A percentile compares a stretch with the other conserved stretches of the same genome.
These are phyloP conservation scores for Trematosphaeria pertusa DNA, from an alignment of 2,329 filamentous ascomycete genomes.

Conservation along the genomic window DNA sequence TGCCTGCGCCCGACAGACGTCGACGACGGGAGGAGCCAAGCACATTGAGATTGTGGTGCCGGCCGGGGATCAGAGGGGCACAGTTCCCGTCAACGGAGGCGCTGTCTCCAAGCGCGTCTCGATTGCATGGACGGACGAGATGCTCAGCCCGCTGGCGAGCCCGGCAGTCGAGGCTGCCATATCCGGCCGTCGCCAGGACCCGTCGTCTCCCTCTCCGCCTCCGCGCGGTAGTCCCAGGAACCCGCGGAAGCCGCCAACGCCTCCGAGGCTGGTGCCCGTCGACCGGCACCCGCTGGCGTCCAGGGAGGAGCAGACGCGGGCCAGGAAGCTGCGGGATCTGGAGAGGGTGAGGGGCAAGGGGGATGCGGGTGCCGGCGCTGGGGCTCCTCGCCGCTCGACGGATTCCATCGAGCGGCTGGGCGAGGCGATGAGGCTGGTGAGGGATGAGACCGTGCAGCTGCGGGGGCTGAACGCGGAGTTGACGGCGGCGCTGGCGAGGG, in stretches of 20 bases:
- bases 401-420: slow-evolving; percentile 14
- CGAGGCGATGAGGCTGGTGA: slow-evolving; percentile 2
- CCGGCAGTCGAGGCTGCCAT: slow-evolving; percentile 25
- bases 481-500: slow-evolving; percentile 32
- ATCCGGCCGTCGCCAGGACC: slow-evolving; percentile 13
- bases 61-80: slow-evolving; percentile 10
- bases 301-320: slow-evolving; percentile 30
- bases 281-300: slow-evolving; percentile 30
- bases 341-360: slow-evolving; percentile 28
- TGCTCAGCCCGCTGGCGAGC: slow-evolving; percentile 33
- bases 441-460: slow-evolving; percentile 24
- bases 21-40: slow-evolving; percentile 34
- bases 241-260: slow-evolving; percentile 21
- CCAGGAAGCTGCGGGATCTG: slow-evolving; percentile 34
- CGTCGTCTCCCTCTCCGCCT: slow-evolving; percentile 21
- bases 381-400: too few species aligned
- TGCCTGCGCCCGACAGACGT: slow-evolving; percentile 37
- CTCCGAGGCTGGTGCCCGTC: slow-evolving; percentile 24
- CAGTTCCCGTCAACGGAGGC: slow-evolving; percentile 9
- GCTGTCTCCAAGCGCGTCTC: slow-evolving; percentile 23
- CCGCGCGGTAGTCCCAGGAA: slow-evolving; percentile 19
- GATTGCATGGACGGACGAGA: slow-evolving; percentile 35
- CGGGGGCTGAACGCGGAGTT: slow-evolving; percentile 36
- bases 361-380: slow-evolving; percentile 15
- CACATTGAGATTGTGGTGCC: slow-evolving; percentile 41